Conservation (phyloP, 2,329 filamentous ascomycete genomes). For the Paraphoma sp. region DNA sequence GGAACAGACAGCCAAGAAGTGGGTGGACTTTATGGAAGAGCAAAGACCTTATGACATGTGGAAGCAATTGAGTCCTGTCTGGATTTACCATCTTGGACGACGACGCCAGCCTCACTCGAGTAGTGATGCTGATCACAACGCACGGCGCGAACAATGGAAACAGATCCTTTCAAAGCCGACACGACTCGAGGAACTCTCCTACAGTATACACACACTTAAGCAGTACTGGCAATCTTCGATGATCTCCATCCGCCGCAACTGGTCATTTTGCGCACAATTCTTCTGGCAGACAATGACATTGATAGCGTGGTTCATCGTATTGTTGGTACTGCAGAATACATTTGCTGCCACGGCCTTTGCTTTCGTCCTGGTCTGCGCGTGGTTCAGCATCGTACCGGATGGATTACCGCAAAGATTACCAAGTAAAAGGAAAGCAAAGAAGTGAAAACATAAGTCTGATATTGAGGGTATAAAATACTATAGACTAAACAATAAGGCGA, state of each 20-base stretch:
- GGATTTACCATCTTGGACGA: slow-evolving; percentile 8
- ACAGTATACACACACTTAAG: not conserved
- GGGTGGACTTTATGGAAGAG: slow-evolving; percentile 14
- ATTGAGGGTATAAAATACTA: no score
- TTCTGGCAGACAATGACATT: slow-evolving; percentile 15
- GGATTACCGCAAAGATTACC: not conserved
- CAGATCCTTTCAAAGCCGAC: slow-evolving; percentile 10
- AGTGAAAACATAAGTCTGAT: no score
- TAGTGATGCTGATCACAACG: slow-evolving; percentile 2
- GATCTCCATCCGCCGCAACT: not conserved
- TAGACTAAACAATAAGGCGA: no score
- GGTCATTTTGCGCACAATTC: slow-evolving; percentile 4
- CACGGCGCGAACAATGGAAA: slow-evolving; percentile 9
- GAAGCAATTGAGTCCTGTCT: slow-evolving; percentile 8
- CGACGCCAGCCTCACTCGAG: not conserved
- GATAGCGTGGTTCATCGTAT: slow-evolving; percentile 8
- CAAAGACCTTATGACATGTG: slow-evolving; percentile 15
- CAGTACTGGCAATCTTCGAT: not conserved
- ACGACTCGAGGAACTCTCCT: not conserved
- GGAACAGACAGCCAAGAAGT: slow-evolving; percentile 11
- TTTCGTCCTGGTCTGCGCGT: slow-evolving; percentile 10
- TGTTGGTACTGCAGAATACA: slow-evolving; percentile 9
- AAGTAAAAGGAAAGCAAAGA: no score
- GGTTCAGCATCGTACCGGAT: not conserved
- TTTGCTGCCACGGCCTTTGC: slow-evolving; percentile 11